These are phyloP conservation scores for Saposhnikovia divaricata DNA, from an alignment of 129 eudicot species.

Conservation along the genomic window DNA sequence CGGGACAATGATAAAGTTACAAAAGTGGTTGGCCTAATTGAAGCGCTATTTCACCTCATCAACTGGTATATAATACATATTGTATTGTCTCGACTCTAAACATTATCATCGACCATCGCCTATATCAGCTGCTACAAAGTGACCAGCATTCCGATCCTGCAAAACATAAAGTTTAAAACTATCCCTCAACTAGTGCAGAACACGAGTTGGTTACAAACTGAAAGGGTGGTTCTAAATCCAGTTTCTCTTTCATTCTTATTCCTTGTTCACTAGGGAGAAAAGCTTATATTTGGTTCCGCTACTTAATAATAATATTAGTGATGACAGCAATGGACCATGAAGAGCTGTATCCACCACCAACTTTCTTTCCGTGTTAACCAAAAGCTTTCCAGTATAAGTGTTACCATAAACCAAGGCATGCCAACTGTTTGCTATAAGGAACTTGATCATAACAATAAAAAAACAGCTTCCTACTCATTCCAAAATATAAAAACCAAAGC, in stretches of 20 bases:
- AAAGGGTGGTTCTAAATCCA: no score
- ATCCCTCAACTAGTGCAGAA: not conserved
- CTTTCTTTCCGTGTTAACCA: no score
- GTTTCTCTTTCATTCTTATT: no score
- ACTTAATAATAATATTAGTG: no score
- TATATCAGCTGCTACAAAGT: not conserved
- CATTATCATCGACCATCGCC: not conserved
- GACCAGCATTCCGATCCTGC: slow-evolving; percentile 8
- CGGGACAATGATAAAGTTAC: not conserved
- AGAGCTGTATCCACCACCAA: no score
- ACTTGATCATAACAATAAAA: not conserved
- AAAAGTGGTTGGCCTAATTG: not conserved
- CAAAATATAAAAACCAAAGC: not conserved
- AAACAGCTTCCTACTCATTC: not conserved
- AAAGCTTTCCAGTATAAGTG: not conserved
- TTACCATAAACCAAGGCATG: no score
- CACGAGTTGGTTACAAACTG: not conserved
- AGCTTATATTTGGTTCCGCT: no score
- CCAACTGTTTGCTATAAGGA: not conserved
- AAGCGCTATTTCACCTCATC: not conserved
- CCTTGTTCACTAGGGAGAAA: no score
- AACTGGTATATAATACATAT: not conserved
- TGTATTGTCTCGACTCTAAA: not conserved
- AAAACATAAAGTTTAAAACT: not conserved
- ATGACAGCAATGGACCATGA: no score